Conservation (phyloP, 2,329 filamentous ascomycete genomes). For the Botrytis fabae region DNA sequence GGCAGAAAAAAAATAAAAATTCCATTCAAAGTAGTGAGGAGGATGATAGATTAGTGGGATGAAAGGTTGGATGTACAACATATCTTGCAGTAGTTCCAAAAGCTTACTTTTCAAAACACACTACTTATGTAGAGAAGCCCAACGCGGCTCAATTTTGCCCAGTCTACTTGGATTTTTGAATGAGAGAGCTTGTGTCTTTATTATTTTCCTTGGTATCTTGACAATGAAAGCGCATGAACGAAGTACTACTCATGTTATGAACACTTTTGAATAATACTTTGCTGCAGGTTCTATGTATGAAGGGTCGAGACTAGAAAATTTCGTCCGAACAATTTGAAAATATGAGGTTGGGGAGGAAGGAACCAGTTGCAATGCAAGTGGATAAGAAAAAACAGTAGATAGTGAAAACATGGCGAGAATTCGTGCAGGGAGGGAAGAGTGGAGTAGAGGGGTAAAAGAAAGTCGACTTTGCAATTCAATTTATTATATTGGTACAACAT, state of each 20-base stretch:
- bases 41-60: conserved; percentile 1
- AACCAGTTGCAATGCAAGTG: neutral
- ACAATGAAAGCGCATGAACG: neutral
- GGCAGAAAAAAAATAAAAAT: neutral
- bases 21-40: too few relatives aligned
- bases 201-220: neutral
- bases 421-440: neutral
- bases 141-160: conserved; percentile 8
- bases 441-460: neutral
- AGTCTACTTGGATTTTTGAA: neutral
- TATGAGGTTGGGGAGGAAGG: neutral
- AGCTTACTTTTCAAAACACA: neutral
- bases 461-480: neutral
- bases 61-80: neutral
- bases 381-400: neutral
- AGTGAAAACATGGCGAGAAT: neutral
- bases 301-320: neutral
- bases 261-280: neutral
- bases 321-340: neutral
- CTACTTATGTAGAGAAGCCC: conserved; percentile 17
- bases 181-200: neutral
- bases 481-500: neutral
- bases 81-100: conserved; percentile 8
- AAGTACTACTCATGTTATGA: neutral
- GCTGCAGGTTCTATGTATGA: neutral